A percentile compares a stretch with the other conserved stretches of the same genome.
These are phyloP conservation scores for Bruguiera sexangula DNA, from an alignment of 345 rosid genomes.

Conservation along the genomic window DNA sequence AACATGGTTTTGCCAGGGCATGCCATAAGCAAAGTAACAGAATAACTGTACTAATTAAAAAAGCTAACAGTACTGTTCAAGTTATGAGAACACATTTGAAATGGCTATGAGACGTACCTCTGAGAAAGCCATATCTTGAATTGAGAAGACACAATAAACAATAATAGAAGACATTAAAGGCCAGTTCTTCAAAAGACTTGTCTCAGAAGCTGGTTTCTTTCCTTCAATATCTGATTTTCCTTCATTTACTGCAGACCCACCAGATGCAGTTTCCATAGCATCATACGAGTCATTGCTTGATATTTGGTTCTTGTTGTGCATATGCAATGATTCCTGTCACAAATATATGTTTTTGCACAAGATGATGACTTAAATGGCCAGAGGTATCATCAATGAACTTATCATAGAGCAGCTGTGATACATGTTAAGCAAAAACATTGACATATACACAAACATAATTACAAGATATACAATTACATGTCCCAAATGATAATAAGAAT, in stretches of 20 bases:
- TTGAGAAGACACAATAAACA: conserved; percentile 80
- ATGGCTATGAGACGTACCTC: conserved; percentile 47
- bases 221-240: conserved; percentile 20
- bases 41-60: too few species aligned
- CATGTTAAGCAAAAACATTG: too few species aligned
- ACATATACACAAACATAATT: too few species aligned
- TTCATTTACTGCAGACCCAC: conserved; percentile 26
- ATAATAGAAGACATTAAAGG: conserved; percentile 84
- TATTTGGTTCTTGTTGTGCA: conserved; percentile 1
- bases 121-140: conserved; percentile 92
- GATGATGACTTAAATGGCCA: not conserved
- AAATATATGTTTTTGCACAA: not conserved
- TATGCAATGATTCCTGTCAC: conserved; percentile 13
- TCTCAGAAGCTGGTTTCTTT: conserved; percentile 26
- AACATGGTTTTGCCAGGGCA: not conserved
- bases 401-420: too few species aligned
- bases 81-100: not conserved
- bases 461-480: too few species aligned
- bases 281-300: conserved; percentile 31
- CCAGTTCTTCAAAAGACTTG: conserved; percentile 69
- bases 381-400: not conserved
- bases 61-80: too few species aligned
- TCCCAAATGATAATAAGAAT: too few species aligned
- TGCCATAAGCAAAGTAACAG: not conserved
- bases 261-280: conserved; percentile 40